Conservation (phyloP, 768 basidiomycete species). For the Pulveroboletus sp. region DNA sequence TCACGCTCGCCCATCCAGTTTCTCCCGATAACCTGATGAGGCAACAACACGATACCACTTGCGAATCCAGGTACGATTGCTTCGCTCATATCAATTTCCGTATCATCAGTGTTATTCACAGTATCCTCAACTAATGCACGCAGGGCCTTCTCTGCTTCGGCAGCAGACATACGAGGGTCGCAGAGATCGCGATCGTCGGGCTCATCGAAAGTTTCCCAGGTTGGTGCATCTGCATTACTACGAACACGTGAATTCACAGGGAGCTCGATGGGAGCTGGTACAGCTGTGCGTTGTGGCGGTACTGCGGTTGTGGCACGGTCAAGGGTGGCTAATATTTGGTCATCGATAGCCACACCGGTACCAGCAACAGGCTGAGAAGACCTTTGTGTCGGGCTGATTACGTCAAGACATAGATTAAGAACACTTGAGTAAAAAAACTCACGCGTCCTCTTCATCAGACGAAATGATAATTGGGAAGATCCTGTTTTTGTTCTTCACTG, state of each 20-base stretch:
- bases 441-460: slow-evolving; percentile 29
- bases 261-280: slow-evolving; percentile 31
- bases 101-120: slow-evolving; percentile 47
- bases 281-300: slow-evolving; percentile 19
- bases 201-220: slow-evolving; percentile 30
- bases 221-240: slow-evolving; percentile 9
- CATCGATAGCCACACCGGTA: slow-evolving; percentile 4
- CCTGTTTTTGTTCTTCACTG: slow-evolving; percentile 4
- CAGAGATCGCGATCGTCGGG: slow-evolving; percentile 23
- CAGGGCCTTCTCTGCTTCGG: slow-evolving; percentile 73
- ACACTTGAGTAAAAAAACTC: not conserved
- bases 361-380: not conserved
- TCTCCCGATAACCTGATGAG: slow-evolving; percentile 85
- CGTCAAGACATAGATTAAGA: slow-evolving; percentile 1
- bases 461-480: slow-evolving; percentile 24
- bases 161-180: slow-evolving; percentile 35
- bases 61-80: slow-evolving; percentile 74
- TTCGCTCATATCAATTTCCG: slow-evolving; percentile 54
- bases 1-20: slow-evolving; percentile 88
- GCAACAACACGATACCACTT: slow-evolving; percentile 63
- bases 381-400: slow-evolving; percentile 3
- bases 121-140: slow-evolving; percentile 70
- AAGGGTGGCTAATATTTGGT: slow-evolving; percentile 18
- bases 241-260: slow-evolving; percentile 18
- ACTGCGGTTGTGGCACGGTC: slow-evolving; percentile 18